Base-by-base conservation (phyloP, 1,284 basidiomycete species). In the Paramarasmius palmivorus region DNA sequence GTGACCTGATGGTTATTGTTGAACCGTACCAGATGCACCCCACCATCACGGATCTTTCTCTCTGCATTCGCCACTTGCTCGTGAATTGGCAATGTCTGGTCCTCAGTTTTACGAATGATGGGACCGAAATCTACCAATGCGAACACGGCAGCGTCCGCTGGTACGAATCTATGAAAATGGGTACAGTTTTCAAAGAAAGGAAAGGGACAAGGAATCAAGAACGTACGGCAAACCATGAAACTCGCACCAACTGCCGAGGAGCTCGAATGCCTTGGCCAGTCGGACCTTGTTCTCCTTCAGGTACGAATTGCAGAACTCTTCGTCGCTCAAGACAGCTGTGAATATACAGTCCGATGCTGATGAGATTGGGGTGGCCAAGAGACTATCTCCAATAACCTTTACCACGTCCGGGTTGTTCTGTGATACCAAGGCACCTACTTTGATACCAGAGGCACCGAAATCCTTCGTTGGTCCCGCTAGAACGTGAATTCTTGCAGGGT, bases 381-480 rank as follows among this genome's bases (percentile, higher is more conserved):
- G 37, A 7, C 45, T 39, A 37, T 29, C 49, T 3, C 20, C 23
- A 10, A 60, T 29, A 15, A 36, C 20, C 12, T 53, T 37, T 5
- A 58, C 39, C 2, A 60, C 26, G 12, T 22, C 14, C 14, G 17
- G 38, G 36, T 60, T 58, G 37, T 45, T 23, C 20, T 56, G 55
- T 12, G 59, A 58, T 6, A 60, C 49, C 22, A 60, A 41, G 8
- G 29, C 52, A 17, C 57, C 59, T 17, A 54, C 26, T 51, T 58
- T 58, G 19, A 58, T 10, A 20, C 59, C 59, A 25, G 57, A 56
- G 10, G 57, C 59, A 15, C 57, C 57, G 35, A 60, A 56, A 41
- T 60, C 59, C 48, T 60, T 60, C 8, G 54, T 48, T 6, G 54
- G 57, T 2, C 57, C 54, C 4, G 47, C 48, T 20, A 60, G 54